Evolutionary conservation across 139 green algal species (phyloP).

Genomic region (Nannochloris sp.): DNA sequence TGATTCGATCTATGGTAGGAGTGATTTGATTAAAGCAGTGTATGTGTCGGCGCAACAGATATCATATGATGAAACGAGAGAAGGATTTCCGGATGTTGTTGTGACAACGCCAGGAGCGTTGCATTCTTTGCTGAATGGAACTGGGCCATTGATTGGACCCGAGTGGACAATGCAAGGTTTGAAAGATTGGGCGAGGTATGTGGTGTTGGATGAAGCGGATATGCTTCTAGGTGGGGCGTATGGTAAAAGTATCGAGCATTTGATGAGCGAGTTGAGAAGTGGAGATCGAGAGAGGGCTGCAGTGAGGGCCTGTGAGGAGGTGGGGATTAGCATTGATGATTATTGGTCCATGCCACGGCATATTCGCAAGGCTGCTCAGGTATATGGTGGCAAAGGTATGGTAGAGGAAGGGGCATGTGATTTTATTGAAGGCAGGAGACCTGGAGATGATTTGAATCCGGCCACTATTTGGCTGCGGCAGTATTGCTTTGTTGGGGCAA

Average conservation of each 20-base stretch:
- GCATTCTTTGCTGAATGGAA: slow-evolving; percentile 34
- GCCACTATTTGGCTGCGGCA: slow-evolving; percentile 46
- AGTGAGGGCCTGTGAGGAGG: slow-evolving; percentile 31
- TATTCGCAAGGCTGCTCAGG: slow-evolving; percentile 39
- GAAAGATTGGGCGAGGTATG: slow-evolving; percentile 34
- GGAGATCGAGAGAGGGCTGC: slow-evolving; percentile 42
- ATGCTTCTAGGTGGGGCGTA: slow-evolving; percentile 76
- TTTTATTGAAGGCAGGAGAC: background rate
- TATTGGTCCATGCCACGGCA: slow-evolving; percentile 40
- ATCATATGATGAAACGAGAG: slow-evolving; percentile 41
- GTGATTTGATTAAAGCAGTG: slow-evolving; percentile 26
- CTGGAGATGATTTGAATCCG: background rate
- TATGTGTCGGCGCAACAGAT: slow-evolving; percentile 37
- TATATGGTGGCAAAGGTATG: slow-evolving; percentile 25
- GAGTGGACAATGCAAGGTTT: slow-evolving; percentile 54
- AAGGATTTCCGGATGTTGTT: slow-evolving; percentile 53
- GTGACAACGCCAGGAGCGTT: slow-evolving; percentile 66
- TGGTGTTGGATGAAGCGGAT: slow-evolving; percentile 95
- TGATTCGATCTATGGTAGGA: slow-evolving; percentile 14
- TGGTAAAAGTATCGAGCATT: slow-evolving; percentile 30
- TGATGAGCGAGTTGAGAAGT: slow-evolving; percentile 54
- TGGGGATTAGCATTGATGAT: slow-evolving; percentile 31
- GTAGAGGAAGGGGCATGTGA: slow-evolving; percentile 38
- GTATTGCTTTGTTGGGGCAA: slow-evolving; percentile 91
- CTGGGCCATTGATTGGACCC: slow-evolving; percentile 35